Evolutionary conservation across 2,329 filamentous ascomycete genomes (phyloP), one percentile per base, ranked within the genome.

Genomic region (Aspergillus neoniger): DNA sequence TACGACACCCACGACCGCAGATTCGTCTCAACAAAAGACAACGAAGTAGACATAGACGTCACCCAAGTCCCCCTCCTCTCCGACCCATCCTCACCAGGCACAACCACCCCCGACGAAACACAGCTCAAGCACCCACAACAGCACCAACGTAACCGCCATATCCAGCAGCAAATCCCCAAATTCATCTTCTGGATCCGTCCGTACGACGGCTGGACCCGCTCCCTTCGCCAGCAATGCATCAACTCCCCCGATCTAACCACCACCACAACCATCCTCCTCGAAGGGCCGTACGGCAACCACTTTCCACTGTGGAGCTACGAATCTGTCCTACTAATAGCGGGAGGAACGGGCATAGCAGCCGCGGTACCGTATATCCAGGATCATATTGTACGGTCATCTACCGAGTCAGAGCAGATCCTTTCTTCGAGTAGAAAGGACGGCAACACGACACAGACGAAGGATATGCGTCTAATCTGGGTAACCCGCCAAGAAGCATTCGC

Each of bases 141-240:
- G 54, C 49, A 17, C 12, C 15, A 63, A 3, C 23, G 15, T 5
- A 36, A 14, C 32, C 12, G 5, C 32, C 32, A 36, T 14, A 1
- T 5, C 5, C 32, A 36, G 28, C 28, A 12, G 28, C 32, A 15
- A 39, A 58, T 72, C 3, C 69, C 79, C 4, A 74, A 72, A 41
- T 69, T 84, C 6, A 73, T 77, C 4, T 83, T 84, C 65, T 79
- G 81, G 65, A 77, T 84, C 53, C 78, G 82, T 2, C 82, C 82
- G 0, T 83, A 81, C 65, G 72, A 80, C 53, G 81, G 82, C 52
- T 83, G 82, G 74, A 85, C 82, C 2, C 76, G 73, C 5, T 74
- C 78, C n/a, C 75, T 84, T 9, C 74, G 74, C 41, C 65, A 73
- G 30, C 67, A 74, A 59, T 81, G 72, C 56, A 65, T 72, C 44